These are phyloP conservation scores for Botrytis sinoallii DNA, from an alignment of 2,329 filamentous ascomycete species.

Conservation along the genomic window DNA sequence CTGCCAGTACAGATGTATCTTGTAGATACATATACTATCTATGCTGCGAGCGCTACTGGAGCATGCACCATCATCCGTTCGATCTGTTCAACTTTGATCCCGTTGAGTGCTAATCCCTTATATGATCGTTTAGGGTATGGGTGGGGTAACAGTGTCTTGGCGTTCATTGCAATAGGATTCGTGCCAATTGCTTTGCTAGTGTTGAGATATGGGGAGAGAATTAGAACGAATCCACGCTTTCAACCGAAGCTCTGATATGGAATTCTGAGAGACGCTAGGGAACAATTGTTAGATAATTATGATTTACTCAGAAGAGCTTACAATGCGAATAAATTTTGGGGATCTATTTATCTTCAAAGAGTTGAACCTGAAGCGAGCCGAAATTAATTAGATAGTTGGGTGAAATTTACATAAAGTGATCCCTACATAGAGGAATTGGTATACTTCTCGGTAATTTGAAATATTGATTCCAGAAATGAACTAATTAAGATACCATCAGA, in stretches of 20 bases:
- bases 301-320: no score
- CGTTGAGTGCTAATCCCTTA: neutral
- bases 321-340: neutral
- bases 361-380: neutral
- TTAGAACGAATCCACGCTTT: constrained; percentile 9
- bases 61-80: constrained; percentile 1
- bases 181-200: constrained; percentile 1
- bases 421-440: neutral
- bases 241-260: neutral
- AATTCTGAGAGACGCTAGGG: neutral
- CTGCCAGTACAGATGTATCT: constrained; percentile 42
- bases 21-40: constrained; percentile 45
- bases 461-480: neutral
- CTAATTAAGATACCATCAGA: neutral
- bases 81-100: neutral
- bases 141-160: constrained; percentile 9
- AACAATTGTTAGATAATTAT: neutral
- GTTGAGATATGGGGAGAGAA: constrained; percentile 8
- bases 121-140: neutral
- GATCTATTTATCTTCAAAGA: neutral
- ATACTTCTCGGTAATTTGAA: neutral
- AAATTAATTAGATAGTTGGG: neutral
- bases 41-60: neutral
- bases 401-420: neutral
- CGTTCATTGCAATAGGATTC: constrained; percentile 4